A percentile compares a stretch with the other conserved stretches of the same genome.
Evolutionary conservation across 192 early-diverging fungal genomes (phyloP).

Genomic region (Coemansia brasiliensis): DNA sequence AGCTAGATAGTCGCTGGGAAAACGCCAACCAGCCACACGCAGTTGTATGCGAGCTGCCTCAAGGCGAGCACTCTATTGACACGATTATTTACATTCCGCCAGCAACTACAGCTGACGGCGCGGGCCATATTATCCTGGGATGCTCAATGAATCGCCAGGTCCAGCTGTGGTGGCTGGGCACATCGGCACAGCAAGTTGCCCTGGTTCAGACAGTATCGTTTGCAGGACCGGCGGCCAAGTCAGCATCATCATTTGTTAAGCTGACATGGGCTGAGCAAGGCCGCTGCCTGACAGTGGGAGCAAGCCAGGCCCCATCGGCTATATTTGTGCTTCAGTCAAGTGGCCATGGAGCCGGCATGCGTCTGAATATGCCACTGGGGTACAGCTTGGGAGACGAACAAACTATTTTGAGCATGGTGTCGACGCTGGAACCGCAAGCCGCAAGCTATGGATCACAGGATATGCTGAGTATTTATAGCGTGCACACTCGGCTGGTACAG

Average conservation of each 20-base stretch:
- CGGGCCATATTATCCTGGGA: slow-evolving; percentile 35
- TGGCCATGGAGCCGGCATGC: slow-evolving; percentile 29
- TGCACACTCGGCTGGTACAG: slow-evolving; percentile 46
- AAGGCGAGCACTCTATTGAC: slow-evolving; percentile 31
- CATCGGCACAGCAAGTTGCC: slow-evolving; percentile 15
- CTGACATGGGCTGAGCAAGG: slow-evolving; percentile 40
- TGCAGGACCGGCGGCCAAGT: slow-evolving; percentile 23
- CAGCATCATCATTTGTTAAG: slow-evolving; percentile 23
- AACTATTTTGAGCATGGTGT: slow-evolving; percentile 26
- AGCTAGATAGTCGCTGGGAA: slow-evolving; percentile 36
- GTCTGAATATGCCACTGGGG: slow-evolving; percentile 24
- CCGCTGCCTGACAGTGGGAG: slow-evolving; percentile 29
- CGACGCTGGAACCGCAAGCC: slow-evolving; percentile 24
- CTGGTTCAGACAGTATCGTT: slow-evolving; percentile 28
- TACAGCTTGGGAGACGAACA: slow-evolving; percentile 39
- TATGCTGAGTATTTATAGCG: slow-evolving; percentile 39
- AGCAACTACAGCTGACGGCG: slow-evolving; percentile 26
- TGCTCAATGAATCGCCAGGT: slow-evolving; percentile 33
- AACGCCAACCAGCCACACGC: slow-evolving; percentile 27
- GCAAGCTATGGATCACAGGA: neutral
- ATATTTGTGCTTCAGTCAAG: slow-evolving; percentile 29
- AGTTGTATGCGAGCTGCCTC: slow-evolving; percentile 27
- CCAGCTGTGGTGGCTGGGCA: slow-evolving; percentile 48
- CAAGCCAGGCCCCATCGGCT: slow-evolving; percentile 26
- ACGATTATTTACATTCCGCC: slow-evolving; percentile 40